phyloP scores from a whole-genome alignment of 768 basidiomycete species.

The Pleurotus salmoneostramineus region DNA sequence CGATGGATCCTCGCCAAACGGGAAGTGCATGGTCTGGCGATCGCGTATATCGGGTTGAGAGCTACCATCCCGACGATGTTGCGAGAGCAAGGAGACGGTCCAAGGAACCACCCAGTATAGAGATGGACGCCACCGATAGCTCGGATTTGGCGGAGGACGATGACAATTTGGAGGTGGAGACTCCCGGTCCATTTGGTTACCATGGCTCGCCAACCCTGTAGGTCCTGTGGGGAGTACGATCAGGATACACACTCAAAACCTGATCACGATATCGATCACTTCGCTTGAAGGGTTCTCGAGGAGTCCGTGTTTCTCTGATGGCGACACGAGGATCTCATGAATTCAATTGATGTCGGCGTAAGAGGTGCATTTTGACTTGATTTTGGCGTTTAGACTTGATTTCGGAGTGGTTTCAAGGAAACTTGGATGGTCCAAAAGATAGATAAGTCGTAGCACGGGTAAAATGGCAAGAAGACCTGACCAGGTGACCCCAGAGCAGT shows the following conservation, averaged over 20 bases:
- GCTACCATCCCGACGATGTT: too few relatives aligned
- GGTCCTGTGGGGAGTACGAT: slow-evolving; percentile 1
- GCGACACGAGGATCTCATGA: not conserved
- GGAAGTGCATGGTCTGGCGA: too few relatives aligned
- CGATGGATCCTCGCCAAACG: too few relatives aligned
- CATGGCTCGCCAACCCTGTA: slow-evolving; percentile 2
- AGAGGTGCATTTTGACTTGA: not conserved
- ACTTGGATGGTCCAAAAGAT: not conserved
- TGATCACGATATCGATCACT: slow-evolving; percentile 6
- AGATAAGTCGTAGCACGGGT: too few relatives aligned
- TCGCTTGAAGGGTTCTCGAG: slow-evolving; percentile 5
- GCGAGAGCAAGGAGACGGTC: too few relatives aligned
- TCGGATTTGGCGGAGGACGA: not conserved
- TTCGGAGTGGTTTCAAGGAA: not conserved
- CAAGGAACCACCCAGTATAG: too few relatives aligned
- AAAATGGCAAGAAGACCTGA: not conserved
- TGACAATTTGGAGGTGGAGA: not conserved
- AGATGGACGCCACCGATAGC: slow-evolving; percentile 1
- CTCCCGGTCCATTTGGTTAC: not conserved
- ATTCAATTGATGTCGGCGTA: not conserved
- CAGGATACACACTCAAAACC: slow-evolving; percentile 7
- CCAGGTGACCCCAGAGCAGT: not conserved
- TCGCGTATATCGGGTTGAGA: too few relatives aligned
- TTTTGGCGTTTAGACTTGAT: not conserved
- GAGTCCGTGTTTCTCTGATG: not conserved